Evolutionary conservation across 2,329 filamentous ascomycete genomes (phyloP), one percentile per base, ranked within the genome.

Genomic region (Ceratocystis cubensis): DNA sequence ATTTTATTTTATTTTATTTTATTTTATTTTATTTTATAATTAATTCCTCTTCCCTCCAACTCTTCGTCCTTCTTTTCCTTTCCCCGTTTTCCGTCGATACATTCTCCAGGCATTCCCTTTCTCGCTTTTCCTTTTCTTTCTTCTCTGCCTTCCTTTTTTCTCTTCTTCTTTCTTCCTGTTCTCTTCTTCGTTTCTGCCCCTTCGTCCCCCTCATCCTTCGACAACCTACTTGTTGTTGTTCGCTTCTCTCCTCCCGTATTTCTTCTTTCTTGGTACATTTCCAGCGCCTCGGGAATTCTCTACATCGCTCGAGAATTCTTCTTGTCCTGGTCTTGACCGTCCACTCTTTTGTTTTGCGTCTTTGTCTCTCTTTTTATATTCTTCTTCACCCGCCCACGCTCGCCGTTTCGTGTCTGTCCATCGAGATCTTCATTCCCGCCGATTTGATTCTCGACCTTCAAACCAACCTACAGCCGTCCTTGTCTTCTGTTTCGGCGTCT

Each of bases 241-340:
- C 63, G 20, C 28, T 37, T 57, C 53, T 57, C 67, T 67, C 66
- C 68, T 68, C 65, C 63, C 63, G 62, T 66, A 66, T 65, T 71
- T 69, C 63, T 70, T 70, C 68, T 70, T 66, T 66, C 61, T 64
- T 71, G 79, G 78, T 78, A 73, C 73, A 78, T 50, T 65, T 67
- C 66, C 63, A 62, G 50, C 17, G 56, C 25, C 56, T 41, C n/a
- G 65, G 64, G 76, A 78, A 78, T 77, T 78, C 78, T 75, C 77
- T 70, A 71, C 76, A 76, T 76, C 72, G 73, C 76, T 76, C 75
- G 65, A 69, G 70, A 74, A 75, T 76, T 78, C 78, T 76, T 74
- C 46, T 59, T 75, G 37, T 67, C 73, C 77, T 80, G 79, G 78
- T 78, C 74, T 79, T 71, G 73, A 45, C 71, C 70, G 71, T 71